Base-by-base conservation (phyloP, 2,329 filamentous ascomycete genomes). In the Epichloe bromicola region DNA sequence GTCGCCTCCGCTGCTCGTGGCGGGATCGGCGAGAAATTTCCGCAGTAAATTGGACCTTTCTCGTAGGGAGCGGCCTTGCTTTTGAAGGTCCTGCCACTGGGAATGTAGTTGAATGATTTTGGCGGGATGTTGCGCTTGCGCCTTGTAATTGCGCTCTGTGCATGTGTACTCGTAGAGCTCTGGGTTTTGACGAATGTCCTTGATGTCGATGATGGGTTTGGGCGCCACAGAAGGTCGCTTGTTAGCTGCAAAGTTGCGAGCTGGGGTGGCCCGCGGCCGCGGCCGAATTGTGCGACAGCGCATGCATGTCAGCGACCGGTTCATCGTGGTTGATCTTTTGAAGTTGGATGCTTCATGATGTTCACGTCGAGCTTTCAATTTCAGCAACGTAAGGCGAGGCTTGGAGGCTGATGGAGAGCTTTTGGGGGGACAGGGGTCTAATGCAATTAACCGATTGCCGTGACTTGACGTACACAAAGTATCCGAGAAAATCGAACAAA, bases 141-240 rank as follows among this genome's bases (percentile, higher is more conserved):
- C 58, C 53, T 64, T 74, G 70, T 96, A 96, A 66, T 96, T 96
- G 58, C 93, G 82, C 58, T 89, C 83, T 53, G 85, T 65, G 68
- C 88, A 95, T 63, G 94, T 97, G 57, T 84, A 74, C 59, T 85
- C 78, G 72, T 96, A 86, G 15, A 94, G 75, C 14, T 83, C 79
- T 15, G 86, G 80, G 67, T 94, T 86, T 62, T 88, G 79, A 52
- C 90, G 89, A 65, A 98, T 95, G 70, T 93, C 85, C 66, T 88
- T 91, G 63, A 95, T 77, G 70, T 96, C 86, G 57, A 94, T 77
- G 45, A 78, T 78, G 26, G 87, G 80, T 64, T 88, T 91, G 11
- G 88, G 89, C 14, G 87, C 89, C 49, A 78, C 83, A 2, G 85
- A 74, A 4, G 86, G 85, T 39, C 83, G 75, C 52, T 64, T 66